Conservation (phyloP, 2,329 filamentous ascomycete genomes). For the Thelonectria blattea region DNA sequence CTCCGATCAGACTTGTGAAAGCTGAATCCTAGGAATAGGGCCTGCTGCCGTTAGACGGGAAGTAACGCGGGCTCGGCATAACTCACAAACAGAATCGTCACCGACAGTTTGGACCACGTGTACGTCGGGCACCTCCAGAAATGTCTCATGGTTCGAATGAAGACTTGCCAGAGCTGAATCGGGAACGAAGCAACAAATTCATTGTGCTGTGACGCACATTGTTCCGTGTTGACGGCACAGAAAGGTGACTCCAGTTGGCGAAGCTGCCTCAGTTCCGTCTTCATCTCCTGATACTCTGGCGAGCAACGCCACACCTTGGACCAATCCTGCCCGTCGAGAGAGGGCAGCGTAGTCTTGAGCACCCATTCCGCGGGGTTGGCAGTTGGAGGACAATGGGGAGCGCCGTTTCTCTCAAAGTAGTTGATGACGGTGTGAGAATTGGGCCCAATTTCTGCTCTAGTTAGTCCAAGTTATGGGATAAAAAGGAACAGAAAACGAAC, state of each 20-base stretch:
- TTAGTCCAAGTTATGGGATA: constrained; percentile 39
- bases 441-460: constrained; percentile 70
- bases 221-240: not conserved
- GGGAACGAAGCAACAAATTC: constrained; percentile 59
- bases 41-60: not conserved
- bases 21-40: constrained; percentile 8
- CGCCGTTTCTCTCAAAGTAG: constrained; percentile 78
- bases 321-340: constrained; percentile 54
- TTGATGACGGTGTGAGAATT: constrained; percentile 68
- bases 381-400: constrained; percentile 63
- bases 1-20: constrained; percentile 1
- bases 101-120: constrained; percentile 28
- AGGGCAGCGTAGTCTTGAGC: constrained; percentile 36
- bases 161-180: constrained; percentile 69
- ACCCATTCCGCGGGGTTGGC: constrained; percentile 72
- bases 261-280: constrained; percentile 61
- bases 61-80: too few relatives aligned
- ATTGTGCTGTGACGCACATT: not conserved
- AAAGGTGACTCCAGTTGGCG: constrained; percentile 45
- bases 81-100: not conserved
- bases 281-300: constrained; percentile 58
- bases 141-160: constrained; percentile 58
- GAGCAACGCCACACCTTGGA: constrained; percentile 63
- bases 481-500: constrained; percentile 65
- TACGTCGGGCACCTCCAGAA: not conserved